Percentiles rank a stretch among this genome's conserved stretches.
Conservation (phyloP, 805 yeast genomes). For the Ogataea sp. region DNA sequence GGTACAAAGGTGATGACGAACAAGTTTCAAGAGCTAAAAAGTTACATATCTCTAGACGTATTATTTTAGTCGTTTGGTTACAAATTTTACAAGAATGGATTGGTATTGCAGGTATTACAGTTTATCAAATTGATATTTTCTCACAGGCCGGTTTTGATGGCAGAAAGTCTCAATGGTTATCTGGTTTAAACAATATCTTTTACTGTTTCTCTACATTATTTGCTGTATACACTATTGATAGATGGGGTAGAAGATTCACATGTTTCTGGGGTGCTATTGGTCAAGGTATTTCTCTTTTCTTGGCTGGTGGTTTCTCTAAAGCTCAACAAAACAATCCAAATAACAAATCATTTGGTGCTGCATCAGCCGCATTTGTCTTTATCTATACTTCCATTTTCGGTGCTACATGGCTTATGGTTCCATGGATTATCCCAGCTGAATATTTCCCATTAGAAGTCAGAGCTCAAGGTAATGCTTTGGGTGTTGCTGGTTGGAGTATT, state of each 20-base stretch:
- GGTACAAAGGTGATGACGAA: constrained; percentile 16
- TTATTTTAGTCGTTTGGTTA: constrained; percentile 24
- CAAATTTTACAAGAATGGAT: constrained; percentile 31
- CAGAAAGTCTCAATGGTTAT: constrained; percentile 22
- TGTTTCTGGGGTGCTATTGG: constrained; percentile 26
- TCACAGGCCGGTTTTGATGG: constrained; percentile 18
- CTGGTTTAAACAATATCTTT: constrained; percentile 12
- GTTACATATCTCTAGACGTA: constrained; percentile 19
- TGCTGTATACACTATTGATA: constrained; percentile 24
- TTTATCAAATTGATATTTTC: constrained; percentile 32
- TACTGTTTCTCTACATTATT: constrained; percentile 17
- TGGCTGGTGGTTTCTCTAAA: constrained; percentile 29
- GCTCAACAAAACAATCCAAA: constrained; percentile 19
- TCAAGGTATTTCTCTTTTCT: constrained; percentile 33
- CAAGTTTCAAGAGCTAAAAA: constrained; percentile 11
- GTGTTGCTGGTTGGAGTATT: constrained; percentile 21
- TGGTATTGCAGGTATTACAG: constrained; percentile 35
- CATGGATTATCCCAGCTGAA: constrained; percentile 17
- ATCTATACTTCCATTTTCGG: constrained; percentile 28
- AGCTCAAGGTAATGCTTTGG: constrained; percentile 20
- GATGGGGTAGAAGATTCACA: constrained; percentile 37
- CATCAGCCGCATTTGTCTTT: constrained; percentile 26
- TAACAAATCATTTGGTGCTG: constrained; percentile 25
- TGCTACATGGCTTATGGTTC: constrained; percentile 15
- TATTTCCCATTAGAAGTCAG: constrained; percentile 18